phyloP scores from a whole-genome alignment of 2,329 filamentous ascomycete genomes.

The Diaporthe citri region DNA sequence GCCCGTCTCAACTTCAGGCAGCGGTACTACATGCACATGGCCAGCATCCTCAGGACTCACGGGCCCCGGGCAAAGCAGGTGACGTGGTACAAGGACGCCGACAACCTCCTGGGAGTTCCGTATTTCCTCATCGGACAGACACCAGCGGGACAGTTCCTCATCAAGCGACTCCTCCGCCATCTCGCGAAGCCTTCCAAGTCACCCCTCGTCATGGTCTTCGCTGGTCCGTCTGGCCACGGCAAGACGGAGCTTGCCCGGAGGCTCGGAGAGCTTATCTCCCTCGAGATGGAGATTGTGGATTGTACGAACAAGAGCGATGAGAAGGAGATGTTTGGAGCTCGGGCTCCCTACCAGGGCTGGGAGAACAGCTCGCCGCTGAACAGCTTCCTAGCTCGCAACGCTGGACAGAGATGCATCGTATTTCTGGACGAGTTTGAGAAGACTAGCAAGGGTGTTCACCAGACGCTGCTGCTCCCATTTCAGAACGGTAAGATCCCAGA shows the following conservation, averaged over 20 bases:
- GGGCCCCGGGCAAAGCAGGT: constrained; percentile 13
- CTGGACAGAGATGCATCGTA: constrained; percentile 54
- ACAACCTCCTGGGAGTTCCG: constrained; percentile 25
- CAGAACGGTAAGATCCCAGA: constrained; percentile 53
- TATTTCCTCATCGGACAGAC: constrained; percentile 37
- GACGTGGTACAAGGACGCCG: constrained; percentile 28
- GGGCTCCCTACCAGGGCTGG: constrained; percentile 49
- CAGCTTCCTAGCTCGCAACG: constrained; percentile 58
- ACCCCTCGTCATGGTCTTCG: constrained; percentile 57
- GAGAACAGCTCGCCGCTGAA: constrained; percentile 58
- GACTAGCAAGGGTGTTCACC: constrained; percentile 53
- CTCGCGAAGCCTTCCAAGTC: constrained; percentile 45
- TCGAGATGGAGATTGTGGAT: constrained; percentile 54
- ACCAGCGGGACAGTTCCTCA: constrained; percentile 18
- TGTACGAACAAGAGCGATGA: constrained; percentile 53
- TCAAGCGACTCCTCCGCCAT: constrained; percentile 46
- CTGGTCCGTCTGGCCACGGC: constrained; percentile 61
- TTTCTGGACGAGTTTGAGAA: constrained; percentile 67
- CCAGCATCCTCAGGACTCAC: not conserved
- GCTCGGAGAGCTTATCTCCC: constrained; percentile 55
- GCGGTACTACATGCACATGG: constrained; percentile 32
- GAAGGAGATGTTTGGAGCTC: constrained; percentile 58
- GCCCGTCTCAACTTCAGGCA: constrained; percentile 2
- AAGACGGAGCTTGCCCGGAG: constrained; percentile 61
- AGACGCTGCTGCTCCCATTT: constrained; percentile 58